Evolutionary conservation across 1,284 basidiomycete genomes (phyloP).

Genomic region (Mycosarcoma mackinlayi): DNA sequence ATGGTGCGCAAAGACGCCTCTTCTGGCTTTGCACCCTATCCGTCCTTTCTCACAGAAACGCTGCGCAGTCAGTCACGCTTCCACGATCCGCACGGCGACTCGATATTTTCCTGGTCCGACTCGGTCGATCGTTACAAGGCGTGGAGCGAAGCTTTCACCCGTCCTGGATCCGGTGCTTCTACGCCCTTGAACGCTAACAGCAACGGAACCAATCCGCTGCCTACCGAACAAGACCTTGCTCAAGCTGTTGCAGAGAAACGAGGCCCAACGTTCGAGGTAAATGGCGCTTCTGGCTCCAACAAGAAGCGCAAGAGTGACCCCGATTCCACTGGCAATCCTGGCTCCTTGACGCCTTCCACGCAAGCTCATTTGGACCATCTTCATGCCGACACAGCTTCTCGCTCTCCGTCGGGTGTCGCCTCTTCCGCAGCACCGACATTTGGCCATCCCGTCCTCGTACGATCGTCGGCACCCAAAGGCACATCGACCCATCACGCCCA

Average conservation of each 20-base stretch:
- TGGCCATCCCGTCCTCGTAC: constrained; percentile 47
- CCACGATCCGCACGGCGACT: constrained; percentile 76
- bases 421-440: constrained; percentile 35
- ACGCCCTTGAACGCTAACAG: constrained; percentile 24
- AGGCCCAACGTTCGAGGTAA: constrained; percentile 5
- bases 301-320: constrained; percentile 29
- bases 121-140: constrained; percentile 61
- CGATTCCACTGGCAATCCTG: constrained; percentile 1
- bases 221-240: constrained; percentile 9
- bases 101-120: constrained; percentile 63
- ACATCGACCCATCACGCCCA: constrained; percentile 55
- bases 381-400: constrained; percentile 24
- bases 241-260: constrained; percentile 25
- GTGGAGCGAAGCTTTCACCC: constrained; percentile 59
- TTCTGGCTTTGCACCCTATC: constrained; percentile 83
- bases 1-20: constrained; percentile 69
- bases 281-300: constrained; percentile 7
- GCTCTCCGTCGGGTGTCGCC: constrained; percentile 15
- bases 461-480: constrained; percentile 49
- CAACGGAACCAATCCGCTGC: constrained; percentile 6
- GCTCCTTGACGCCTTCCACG: constrained; percentile 20
- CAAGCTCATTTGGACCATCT: constrained; percentile 39
- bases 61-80: constrained; percentile 83
- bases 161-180: constrained; percentile 46
- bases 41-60: constrained; percentile 81